phyloP scores from a whole-genome alignment of 2,329 filamentous ascomycete species.

The Xylaria arbuscula region DNA sequence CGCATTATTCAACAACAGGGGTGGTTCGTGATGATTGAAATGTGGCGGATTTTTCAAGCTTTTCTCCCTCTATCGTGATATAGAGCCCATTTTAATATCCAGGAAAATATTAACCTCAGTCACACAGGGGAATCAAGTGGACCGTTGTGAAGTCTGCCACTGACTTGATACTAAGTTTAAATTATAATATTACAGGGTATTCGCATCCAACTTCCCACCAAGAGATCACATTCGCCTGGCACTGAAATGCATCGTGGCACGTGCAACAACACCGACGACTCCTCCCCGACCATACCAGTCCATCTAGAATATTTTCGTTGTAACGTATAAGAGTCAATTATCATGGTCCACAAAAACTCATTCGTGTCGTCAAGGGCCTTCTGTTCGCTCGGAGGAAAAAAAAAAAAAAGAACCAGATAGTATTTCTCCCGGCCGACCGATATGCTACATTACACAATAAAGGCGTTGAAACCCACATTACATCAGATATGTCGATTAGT shows the following conservation, averaged over 20 bases:
- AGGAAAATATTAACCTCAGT: background rate
- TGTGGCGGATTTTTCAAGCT: too few species aligned
- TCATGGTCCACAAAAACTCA: constrained; percentile 25
- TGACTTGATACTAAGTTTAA: constrained; percentile 24
- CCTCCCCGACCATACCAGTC: constrained; percentile 14
- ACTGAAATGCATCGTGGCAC: constrained; percentile 30
- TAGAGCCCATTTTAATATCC: background rate
- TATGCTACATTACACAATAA: constrained; percentile 39
- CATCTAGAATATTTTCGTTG: constrained; percentile 26
- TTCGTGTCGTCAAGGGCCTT: constrained; percentile 19
- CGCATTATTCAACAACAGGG: too few species aligned
- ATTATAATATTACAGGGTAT: constrained; percentile 33
- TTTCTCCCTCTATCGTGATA: background rate
- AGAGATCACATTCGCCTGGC: constrained; percentile 17
- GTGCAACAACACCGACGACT: constrained; percentile 23
- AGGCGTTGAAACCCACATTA: constrained; percentile 24
- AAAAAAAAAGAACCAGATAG: background rate
- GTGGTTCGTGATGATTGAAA: too few species aligned
- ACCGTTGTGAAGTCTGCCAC: background rate
- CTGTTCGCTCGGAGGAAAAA: constrained; percentile 13
- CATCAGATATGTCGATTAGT: constrained; percentile 24
- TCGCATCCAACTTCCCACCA: constrained; percentile 19
- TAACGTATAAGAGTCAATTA: constrained; percentile 4
- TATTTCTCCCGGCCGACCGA: constrained; percentile 21
- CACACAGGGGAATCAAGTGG: background rate